Percentiles rank a stretch among this genome's conserved stretches.
phyloP scores from a whole-genome alignment of 2,329 filamentous ascomycete species.

The Ophiostoma triangulosporum region DNA sequence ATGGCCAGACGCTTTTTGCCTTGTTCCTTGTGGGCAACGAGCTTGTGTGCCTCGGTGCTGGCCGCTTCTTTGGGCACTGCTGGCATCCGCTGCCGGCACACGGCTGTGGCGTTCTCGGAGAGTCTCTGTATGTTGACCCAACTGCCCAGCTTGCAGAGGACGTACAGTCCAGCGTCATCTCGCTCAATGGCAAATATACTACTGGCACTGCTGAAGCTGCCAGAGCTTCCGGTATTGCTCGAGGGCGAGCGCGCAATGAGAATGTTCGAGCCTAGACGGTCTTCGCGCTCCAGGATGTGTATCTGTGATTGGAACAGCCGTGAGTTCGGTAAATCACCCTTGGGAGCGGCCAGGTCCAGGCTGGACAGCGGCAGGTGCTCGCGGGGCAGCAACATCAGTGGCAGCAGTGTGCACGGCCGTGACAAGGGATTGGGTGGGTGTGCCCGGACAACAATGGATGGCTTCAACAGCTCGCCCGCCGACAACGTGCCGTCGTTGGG shows the following conservation, averaged over 20 bases:
- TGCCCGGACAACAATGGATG: constrained; percentile 40
- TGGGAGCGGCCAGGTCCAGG: constrained; percentile 43
- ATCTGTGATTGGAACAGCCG: constrained; percentile 49
- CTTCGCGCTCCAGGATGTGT: constrained; percentile 49
- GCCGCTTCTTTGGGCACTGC: constrained; percentile 1
- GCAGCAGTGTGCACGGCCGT: constrained; percentile 42
- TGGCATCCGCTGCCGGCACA: constrained; percentile 22
- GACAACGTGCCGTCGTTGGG: constrained; percentile 18
- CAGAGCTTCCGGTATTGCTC: constrained; percentile 17
- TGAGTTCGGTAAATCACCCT: constrained; percentile 36
- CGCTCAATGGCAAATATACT: constrained; percentile 52
- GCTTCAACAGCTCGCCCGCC: constrained; percentile 39
- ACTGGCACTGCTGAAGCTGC: constrained; percentile 15
- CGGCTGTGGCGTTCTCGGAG: constrained; percentile 33
- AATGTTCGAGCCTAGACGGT: constrained; percentile 43
- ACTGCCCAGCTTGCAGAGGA: constrained; percentile 51
- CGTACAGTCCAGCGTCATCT: constrained; percentile 47
- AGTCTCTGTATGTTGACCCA: constrained; percentile 51
- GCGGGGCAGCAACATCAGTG: constrained; percentile 49
- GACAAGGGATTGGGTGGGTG: constrained; percentile 39
- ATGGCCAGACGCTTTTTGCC: constrained; percentile 47
- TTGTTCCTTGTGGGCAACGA: constrained; percentile 33
- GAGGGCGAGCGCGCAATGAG: constrained; percentile 48
- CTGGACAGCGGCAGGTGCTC: constrained; percentile 45
- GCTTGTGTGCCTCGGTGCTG: constrained; percentile 13